Base-by-base conservation (phyloP, 2,329 filamentous ascomycete genomes). In the Phialophora chinensis region DNA sequence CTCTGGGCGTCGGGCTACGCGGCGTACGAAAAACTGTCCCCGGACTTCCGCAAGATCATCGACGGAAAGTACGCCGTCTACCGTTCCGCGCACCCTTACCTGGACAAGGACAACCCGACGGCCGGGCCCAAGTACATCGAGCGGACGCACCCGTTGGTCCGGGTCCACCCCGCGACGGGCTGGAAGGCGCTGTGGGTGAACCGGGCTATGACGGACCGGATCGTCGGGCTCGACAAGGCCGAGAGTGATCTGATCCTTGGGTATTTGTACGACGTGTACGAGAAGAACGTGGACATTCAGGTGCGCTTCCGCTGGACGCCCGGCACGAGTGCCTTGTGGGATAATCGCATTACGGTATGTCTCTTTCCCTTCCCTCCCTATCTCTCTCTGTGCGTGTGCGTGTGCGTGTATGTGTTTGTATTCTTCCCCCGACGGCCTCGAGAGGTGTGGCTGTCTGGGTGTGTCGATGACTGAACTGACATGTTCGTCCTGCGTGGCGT, bases 21-120 rank as follows among this genome's bases (percentile, higher is more conserved):
- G 68, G 77, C 85, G 20, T 87, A 86, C 65, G 85, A 87, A 69
- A 79, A 83, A 4, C 76, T 87, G 7, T 86, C 84, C 0, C 76
- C 78, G 11, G 71, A 68, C 23, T 69, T 76, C 52, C 68, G 74
- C 54, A 67, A 70, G 53, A 54, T 75, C 31, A 70, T 76, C 52
- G 75, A 78, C 60, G 75, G 74, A 10, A 71, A 76, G 23, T 65
- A 60, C 17, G 76, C 75, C 6, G 67, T 73, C 27, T 76, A 77
- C 49, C 0, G 88, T 88, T 72, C 70, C 47, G 74, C 75, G 1
- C 65, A 73, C 52, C 70, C 71, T 12, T 76, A 78, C 47, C 90
- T 90, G 33, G 86, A 90, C 57, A 79, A 85, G 7, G 85, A 86
- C 2, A 83, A 82, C 3, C 84, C 84, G 2, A 75, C 72, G 44